Evolutionary conservation across 495 filamentous ascomycete species (phyloP), one percentile per base, ranked within the genome.

Genomic region (Amniculicola lignicola): DNA sequence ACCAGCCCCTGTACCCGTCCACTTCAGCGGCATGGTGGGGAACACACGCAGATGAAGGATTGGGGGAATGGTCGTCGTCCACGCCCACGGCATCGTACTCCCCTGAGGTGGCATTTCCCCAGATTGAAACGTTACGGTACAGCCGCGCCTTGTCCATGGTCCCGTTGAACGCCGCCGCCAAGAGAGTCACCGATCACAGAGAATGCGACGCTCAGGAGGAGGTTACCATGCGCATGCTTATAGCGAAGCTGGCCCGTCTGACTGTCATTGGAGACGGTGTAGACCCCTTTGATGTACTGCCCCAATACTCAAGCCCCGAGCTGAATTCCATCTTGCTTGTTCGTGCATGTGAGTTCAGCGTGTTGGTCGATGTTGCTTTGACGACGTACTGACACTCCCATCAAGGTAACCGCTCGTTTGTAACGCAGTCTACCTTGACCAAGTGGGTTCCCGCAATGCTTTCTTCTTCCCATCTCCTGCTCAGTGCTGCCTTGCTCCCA

Each of bases 211-310:
- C 18, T 9, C 36, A 50, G 18, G 43, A 47, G 18, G 43, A 35
- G n/a, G 9, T n/a, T 1, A 19, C 29, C 9, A 31, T 43, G 21
- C 41, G 51, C 25, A 44, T 61, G 1, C 9, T 61, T 4, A 11
- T 35, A 21, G 37, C 23, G 14, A 36, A 46, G 16, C 12, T 57
- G n/a, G 40, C 45, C 4, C n/a, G 18, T 2, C 4, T 29, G 4
- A 7, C 16, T 2, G 23, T 4, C 16, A 37, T 57, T 14, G 40
- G 47, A 15, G 47, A 52, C 41, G 59, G 53, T 19, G 23, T 54
- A 7, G 59, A 62, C 18, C 52, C 59, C 6, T 62, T 62, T 36
- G 4, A 2, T 14, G 52, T 51, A 12, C 18, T 62, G 18, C 52
- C 52, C 3, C 58, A 56, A 33, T 62, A 52, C 27, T 2, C 19